phyloP scores from a whole-genome alignment of 768 basidiomycete genomes.

The Agrocybe praecox region DNA sequence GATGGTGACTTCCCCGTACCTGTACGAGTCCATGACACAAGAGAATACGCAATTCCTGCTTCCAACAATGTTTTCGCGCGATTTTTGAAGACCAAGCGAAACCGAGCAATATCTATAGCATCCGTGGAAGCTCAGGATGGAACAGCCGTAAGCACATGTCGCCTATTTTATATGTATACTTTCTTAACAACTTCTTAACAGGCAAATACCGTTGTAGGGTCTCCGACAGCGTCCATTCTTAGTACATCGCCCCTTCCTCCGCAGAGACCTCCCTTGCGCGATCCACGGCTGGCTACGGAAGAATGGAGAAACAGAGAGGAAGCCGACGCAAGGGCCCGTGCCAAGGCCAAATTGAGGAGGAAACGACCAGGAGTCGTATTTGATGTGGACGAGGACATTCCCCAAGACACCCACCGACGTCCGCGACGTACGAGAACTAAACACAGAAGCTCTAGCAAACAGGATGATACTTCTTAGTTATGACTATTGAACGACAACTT shows the following conservation, averaged over 20 bases:
- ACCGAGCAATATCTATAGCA: constrained; percentile 70
- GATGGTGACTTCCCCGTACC: constrained; percentile 25
- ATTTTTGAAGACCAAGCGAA: constrained; percentile 58
- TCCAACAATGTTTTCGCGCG: constrained; percentile 57
- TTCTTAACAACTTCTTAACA: constrained; percentile 21
- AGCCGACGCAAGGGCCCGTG: constrained; percentile 43
- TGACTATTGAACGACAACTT: constrained; percentile 2
- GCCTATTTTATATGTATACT: constrained; percentile 10
- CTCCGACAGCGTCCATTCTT: constrained; percentile 71
- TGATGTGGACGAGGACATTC: constrained; percentile 57
- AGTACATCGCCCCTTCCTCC: constrained; percentile 50
- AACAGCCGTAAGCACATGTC: constrained; percentile 61
- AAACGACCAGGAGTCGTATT: constrained; percentile 69
- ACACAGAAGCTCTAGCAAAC: constrained; percentile 5
- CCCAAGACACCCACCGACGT: constrained; percentile 34
- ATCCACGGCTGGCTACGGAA: constrained; percentile 62
- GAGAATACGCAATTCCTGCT: constrained; percentile 40
- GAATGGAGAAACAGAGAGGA: constrained; percentile 75
- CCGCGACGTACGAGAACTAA: constrained; percentile 14
- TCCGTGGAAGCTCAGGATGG: constrained; percentile 82
- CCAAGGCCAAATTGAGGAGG: constrained; percentile 38
- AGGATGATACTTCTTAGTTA: constrained; percentile 40
- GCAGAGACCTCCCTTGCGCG: constrained; percentile 60
- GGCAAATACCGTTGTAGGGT: constrained; percentile 75
- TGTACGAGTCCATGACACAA: constrained; percentile 27